Conservation (phyloP, 306 rosid species). For the Elaeagnus macrophylla region DNA sequence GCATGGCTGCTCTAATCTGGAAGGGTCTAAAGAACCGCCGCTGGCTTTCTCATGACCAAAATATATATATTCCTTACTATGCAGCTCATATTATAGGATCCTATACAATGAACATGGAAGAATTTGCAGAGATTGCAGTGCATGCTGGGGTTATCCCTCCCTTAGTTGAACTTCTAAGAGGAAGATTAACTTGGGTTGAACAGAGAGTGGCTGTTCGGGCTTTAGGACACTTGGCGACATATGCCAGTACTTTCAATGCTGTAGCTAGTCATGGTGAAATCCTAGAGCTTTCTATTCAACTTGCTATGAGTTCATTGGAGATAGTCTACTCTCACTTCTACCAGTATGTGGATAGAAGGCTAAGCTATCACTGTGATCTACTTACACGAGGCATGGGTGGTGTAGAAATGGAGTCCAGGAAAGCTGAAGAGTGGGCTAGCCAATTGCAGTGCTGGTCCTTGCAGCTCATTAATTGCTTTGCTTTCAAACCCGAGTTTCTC, state of each 20-base stretch:
- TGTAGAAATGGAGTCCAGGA: constrained; percentile 97
- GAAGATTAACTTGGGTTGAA: constrained; percentile 97
- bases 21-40: constrained; percentile 94
- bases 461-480: constrained; percentile 94
- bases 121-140: constrained; percentile 76
- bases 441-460: constrained; percentile 99
- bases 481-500: constrained; percentile 92
- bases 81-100: constrained; percentile 98
- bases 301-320: constrained; percentile 83
- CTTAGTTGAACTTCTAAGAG: constrained; percentile 84
- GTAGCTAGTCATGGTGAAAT: constrained; percentile 85
- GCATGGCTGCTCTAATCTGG: constrained; percentile 92
- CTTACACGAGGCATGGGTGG: constrained; percentile 99
- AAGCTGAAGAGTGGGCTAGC: constrained; percentile 99
- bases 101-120: constrained; percentile 98
- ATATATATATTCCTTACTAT: constrained; percentile 91
- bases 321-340: constrained; percentile 95
- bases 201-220: constrained; percentile 99
- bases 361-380: constrained; percentile 90
- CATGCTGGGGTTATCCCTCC: constrained; percentile 90
- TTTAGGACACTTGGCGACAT: constrained; percentile 93
- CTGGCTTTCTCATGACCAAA: constrained; percentile 97
- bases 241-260: constrained; percentile 72
- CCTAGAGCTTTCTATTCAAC: constrained; percentile 87
- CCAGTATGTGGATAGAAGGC: constrained; percentile 81